phyloP scores from a whole-genome alignment of 768 basidiomycete species.

The Rhodosporidiobolus odoratus region DNA sequence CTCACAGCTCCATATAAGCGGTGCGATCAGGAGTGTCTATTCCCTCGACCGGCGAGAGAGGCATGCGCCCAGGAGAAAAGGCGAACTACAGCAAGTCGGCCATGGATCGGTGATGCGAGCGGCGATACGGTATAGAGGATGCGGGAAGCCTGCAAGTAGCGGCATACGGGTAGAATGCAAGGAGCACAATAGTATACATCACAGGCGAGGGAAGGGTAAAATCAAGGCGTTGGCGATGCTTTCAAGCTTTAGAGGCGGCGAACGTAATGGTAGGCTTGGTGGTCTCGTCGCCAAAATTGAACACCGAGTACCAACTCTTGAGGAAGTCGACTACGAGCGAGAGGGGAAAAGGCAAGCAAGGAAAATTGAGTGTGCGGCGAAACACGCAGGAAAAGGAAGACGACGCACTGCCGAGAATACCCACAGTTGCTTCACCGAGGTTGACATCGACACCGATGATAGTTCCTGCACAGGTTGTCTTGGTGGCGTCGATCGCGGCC shows the following conservation, averaged over 20 bases:
- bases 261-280: neutral
- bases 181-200: too few relatives aligned
- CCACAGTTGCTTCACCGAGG: neutral
- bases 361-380: too few relatives aligned
- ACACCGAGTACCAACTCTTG: neutral
- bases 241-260: conserved; percentile 4
- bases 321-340: conserved; percentile 6
- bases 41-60: too few relatives aligned
- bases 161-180: too few relatives aligned
- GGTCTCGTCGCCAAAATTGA: neutral
- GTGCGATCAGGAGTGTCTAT: too few relatives aligned
- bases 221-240: neutral
- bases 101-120: too few relatives aligned
- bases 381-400: neutral
- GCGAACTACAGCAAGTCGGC: too few relatives aligned
- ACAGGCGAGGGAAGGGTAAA: neutral
- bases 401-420: conserved; percentile 14
- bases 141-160: too few relatives aligned
- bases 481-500: neutral
- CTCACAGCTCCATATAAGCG: too few relatives aligned
- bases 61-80: too few relatives aligned
- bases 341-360: too few relatives aligned
- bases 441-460: conserved; percentile 19
- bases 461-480: neutral
- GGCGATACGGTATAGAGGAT: too few relatives aligned